Conservation (phyloP, 495 filamentous ascomycete genomes). For the Geoglossum glabrum region DNA sequence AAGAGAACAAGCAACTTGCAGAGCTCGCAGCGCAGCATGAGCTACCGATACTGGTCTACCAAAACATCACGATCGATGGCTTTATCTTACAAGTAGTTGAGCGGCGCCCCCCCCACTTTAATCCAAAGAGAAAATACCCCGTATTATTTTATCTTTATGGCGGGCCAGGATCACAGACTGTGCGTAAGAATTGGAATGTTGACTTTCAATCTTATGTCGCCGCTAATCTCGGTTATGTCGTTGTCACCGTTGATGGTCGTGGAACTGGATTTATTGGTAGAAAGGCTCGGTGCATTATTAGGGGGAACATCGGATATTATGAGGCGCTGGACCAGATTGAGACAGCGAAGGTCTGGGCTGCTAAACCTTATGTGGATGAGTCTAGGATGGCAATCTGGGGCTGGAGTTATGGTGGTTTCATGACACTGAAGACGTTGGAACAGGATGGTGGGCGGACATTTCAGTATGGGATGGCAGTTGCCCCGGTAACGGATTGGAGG, state of each 20-base stretch:
- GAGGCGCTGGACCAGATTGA: slow-evolving; percentile 85
- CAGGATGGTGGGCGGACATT: slow-evolving; percentile 77
- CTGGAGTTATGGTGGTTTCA: slow-evolving; percentile 95
- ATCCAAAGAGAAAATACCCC: slow-evolving; percentile 68
- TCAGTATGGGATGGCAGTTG: slow-evolving; percentile 92
- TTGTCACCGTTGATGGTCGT: slow-evolving; percentile 84
- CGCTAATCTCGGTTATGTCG: slow-evolving; percentile 73
- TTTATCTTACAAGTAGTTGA: slow-evolving; percentile 71
- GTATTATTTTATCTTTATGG: slow-evolving; percentile 88
- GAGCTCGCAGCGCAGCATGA: slow-evolving; percentile 53
- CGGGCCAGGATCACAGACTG: slow-evolving; percentile 74
- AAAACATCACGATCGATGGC: slow-evolving; percentile 64
- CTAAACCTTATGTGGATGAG: slow-evolving; percentile 67
- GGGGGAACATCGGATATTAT: slow-evolving; percentile 65
- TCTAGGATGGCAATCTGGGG: slow-evolving; percentile 84
- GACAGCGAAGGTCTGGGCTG: slow-evolving; percentile 68
- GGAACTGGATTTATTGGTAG: slow-evolving; percentile 86
- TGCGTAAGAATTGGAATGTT: slow-evolving; percentile 60
- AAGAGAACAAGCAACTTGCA: slow-evolving; percentile 52
- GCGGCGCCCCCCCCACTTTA: slow-evolving; percentile 76
- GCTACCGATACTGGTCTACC: slow-evolving; percentile 67
- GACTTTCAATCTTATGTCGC: slow-evolving; percentile 87
- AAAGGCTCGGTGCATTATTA: slow-evolving; percentile 56
- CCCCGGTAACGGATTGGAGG: slow-evolving; percentile 91
- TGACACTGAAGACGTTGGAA: slow-evolving; percentile 91